Evolutionary conservation across 2,329 filamentous ascomycete genomes (phyloP).

Genomic region (Neopestalotiopsis rosae): DNA sequence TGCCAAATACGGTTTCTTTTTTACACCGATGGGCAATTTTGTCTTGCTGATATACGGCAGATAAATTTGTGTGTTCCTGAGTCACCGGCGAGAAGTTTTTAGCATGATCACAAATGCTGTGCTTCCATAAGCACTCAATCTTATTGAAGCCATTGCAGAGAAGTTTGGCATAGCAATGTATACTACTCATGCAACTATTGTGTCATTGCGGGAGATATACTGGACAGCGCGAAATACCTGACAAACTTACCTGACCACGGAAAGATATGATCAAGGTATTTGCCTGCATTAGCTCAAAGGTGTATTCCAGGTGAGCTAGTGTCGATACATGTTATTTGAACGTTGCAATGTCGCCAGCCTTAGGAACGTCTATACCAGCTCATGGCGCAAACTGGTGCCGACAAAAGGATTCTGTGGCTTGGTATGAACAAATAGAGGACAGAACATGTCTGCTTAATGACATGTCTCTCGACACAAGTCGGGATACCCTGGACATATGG

Average conservation of each 20-base stretch:
- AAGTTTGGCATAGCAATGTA: not conserved
- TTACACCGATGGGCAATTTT: not conserved
- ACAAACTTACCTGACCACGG: no score
- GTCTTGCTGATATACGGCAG: not conserved
- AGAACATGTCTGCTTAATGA: not conserved
- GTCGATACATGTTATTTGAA: not conserved
- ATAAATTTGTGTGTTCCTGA: not conserved
- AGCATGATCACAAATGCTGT: not conserved
- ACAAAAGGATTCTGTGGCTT: not conserved
- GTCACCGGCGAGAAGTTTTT: not conserved
- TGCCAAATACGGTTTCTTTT: constrained; percentile 2
- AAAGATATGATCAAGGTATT: not conserved
- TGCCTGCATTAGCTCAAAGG: not conserved
- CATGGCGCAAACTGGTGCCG: not conserved
- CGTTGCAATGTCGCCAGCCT: not conserved
- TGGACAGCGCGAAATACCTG: not conserved
- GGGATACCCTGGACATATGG: not conserved
- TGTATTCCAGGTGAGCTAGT: not conserved
- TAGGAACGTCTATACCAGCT: not conserved
- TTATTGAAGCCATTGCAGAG: not conserved
- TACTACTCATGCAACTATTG: not conserved
- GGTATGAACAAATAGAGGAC: not conserved
- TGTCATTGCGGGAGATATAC: not conserved
- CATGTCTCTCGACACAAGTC: not conserved
- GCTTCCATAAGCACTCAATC: not conserved